Evolutionary conservation across 139 green algal species (phyloP).

Genomic region (Volvox africanus): DNA sequence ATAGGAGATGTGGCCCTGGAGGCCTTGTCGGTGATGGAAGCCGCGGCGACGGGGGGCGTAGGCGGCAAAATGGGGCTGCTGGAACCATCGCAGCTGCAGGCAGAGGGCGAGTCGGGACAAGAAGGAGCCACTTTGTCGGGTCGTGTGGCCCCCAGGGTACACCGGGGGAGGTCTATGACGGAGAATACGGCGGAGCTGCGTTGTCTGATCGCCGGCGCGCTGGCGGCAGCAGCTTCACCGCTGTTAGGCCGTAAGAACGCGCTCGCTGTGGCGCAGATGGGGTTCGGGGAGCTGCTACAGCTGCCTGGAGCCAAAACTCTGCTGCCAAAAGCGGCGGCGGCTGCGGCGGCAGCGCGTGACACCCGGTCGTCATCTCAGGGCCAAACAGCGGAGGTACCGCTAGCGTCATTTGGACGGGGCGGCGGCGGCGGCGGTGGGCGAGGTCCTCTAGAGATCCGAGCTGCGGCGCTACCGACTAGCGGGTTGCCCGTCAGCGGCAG

Average conservation of each 20-base stretch:
- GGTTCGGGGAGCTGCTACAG: neutral
- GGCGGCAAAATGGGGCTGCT: neutral
- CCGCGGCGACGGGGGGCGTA: neutral
- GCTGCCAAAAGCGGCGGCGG: no score
- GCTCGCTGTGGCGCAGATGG: constrained; percentile 21
- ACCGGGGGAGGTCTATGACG: neutral
- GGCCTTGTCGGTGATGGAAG: neutral
- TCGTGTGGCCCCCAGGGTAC: neutral
- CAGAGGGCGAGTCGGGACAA: neutral
- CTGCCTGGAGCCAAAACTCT: neutral
- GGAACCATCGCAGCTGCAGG: neutral
- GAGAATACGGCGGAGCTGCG: neutral
- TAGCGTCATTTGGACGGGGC: neutral
- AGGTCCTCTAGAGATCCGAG: neutral
- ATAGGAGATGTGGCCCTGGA: neutral
- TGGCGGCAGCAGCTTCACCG: constrained; percentile 34
- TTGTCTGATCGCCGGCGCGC: constrained; percentile 15
- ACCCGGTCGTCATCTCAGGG: no score
- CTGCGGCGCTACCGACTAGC: neutral
- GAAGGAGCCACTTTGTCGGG: neutral
- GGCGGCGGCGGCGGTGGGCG: neutral
- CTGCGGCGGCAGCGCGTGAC: neutral
- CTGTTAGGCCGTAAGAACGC: constrained; percentile 22
- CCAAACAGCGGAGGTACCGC: neutral
- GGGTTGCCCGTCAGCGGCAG: neutral